A percentile compares a stretch with the other conserved stretches of the same genome.
Conservation (phyloP, 345 rosid genomes). For the Boechera retrofracta region DNA sequence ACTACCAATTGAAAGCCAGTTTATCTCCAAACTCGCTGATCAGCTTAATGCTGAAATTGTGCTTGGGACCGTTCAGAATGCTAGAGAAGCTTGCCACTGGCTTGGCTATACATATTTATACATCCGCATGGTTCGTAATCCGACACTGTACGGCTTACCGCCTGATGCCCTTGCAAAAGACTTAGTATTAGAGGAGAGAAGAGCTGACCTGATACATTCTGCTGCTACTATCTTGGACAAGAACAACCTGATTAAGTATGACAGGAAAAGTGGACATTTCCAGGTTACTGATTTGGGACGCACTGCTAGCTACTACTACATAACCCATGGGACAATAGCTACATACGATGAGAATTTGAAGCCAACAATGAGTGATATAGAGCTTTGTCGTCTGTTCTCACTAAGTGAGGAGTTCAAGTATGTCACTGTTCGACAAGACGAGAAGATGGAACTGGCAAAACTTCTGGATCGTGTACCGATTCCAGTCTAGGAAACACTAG, state of each 20-base stretch:
- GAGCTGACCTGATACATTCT: conserved; percentile 90
- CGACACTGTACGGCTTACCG: conserved; percentile 78
- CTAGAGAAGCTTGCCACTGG: conserved; percentile 94
- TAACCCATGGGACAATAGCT: conserved; percentile 82
- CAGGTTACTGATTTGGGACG: conserved; percentile 95
- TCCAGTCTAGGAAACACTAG: conserved; percentile 86
- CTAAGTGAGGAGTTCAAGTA: conserved; percentile 92
- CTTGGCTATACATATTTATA: conserved; percentile 82
- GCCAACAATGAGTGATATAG: conserved; percentile 89
- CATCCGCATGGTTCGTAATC: conserved; percentile 78
- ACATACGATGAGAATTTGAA: conserved; percentile 82
- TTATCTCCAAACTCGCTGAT: conserved; percentile 85
- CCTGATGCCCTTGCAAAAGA: conserved; percentile 74
- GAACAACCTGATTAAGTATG: conserved; percentile 82
- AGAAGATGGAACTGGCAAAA: conserved; percentile 93
- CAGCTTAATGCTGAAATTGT: conserved; percentile 95
- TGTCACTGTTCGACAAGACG: conserved; percentile 88
- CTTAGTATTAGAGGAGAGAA: conserved; percentile 71
- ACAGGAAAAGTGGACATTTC: conserved; percentile 82
- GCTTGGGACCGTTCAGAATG: conserved; percentile 90
- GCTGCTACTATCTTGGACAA: conserved; percentile 88
- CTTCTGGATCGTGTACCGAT: conserved; percentile 84
- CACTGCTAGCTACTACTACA: conserved; percentile 89
- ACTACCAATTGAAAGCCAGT: conserved; percentile 94
- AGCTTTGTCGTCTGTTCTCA: conserved; percentile 77